A percentile compares a stretch with the other conserved stretches of the same genome.
Evolutionary conservation across 225 moss, liverwort and hornwort genomes (phyloP).

Genomic region (Rhytidiadelphus loreus): DNA sequence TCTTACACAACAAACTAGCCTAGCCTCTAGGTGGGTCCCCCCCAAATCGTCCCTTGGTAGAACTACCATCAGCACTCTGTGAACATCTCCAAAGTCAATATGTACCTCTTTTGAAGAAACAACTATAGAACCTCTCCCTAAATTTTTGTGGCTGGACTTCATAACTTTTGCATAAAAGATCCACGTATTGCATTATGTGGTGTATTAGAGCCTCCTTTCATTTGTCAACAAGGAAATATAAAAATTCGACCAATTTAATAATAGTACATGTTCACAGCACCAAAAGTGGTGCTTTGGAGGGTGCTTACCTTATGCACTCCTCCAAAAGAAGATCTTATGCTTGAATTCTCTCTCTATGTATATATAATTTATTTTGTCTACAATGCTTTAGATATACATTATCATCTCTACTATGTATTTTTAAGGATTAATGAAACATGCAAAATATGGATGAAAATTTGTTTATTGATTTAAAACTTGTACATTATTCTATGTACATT

Average conservation of each 20-base stretch:
- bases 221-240: too few species aligned
- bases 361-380: background rate
- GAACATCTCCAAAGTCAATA: background rate
- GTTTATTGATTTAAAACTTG: background rate
- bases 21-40: too few species aligned
- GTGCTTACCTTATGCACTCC: too few species aligned
- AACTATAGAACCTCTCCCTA: background rate
- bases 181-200: background rate
- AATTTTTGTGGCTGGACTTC: background rate
- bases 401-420: background rate
- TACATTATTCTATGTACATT: too few species aligned
- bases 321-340: too few species aligned
- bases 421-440: background rate
- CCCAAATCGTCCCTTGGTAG: background rate
- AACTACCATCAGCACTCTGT: background rate
- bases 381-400: background rate
- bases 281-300: too few species aligned
- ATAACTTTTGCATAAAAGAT: accelerated
- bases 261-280: too few species aligned
- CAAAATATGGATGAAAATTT: background rate
- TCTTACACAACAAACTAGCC: too few species aligned
- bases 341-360: background rate
- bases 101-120: background rate
- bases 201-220: too few species aligned
- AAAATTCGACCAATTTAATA: too few species aligned